Conservation (phyloP, 768 basidiomycete genomes). For the Xanthoconium stramineum region DNA sequence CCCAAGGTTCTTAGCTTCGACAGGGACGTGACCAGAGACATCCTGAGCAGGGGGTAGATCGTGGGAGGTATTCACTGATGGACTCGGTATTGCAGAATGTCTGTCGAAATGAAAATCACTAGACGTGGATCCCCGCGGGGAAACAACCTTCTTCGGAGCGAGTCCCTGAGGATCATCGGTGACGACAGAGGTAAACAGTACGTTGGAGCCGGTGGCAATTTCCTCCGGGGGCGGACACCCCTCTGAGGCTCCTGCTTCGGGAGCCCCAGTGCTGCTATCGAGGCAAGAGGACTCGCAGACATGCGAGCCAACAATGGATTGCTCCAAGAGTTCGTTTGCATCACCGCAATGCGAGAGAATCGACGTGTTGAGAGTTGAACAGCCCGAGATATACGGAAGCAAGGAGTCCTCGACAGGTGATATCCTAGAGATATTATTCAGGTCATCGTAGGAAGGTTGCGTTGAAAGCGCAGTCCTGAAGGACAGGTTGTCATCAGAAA, state of each 20-base stretch:
- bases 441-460: conserved; percentile 19
- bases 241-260: not conserved
- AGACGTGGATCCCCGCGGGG: not conserved
- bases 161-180: not conserved
- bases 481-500: conserved; percentile 21
- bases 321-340: conserved; percentile 7
- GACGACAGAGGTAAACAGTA: not conserved
- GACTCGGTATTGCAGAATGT: not conserved
- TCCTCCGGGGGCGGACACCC: not conserved
- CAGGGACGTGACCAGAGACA: not conserved
- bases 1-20: not conserved
- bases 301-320: not conserved
- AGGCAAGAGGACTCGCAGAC: not conserved
- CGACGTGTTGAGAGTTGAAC: conserved; percentile 26
- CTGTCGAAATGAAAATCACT: no score
- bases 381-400: conserved; percentile 15
- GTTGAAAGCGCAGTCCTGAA: conserved; percentile 25
- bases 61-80: not conserved
- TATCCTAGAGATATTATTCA: conserved; percentile 14
- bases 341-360: conserved; percentile 19
- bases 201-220: not conserved
- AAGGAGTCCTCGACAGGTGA: conserved; percentile 18
- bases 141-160: not conserved
- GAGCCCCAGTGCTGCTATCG: not conserved
- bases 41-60: not conserved